Evolutionary conservation across 2,329 filamentous ascomycete species (phyloP).

Genomic region (Aureobasidium pullulans): DNA sequence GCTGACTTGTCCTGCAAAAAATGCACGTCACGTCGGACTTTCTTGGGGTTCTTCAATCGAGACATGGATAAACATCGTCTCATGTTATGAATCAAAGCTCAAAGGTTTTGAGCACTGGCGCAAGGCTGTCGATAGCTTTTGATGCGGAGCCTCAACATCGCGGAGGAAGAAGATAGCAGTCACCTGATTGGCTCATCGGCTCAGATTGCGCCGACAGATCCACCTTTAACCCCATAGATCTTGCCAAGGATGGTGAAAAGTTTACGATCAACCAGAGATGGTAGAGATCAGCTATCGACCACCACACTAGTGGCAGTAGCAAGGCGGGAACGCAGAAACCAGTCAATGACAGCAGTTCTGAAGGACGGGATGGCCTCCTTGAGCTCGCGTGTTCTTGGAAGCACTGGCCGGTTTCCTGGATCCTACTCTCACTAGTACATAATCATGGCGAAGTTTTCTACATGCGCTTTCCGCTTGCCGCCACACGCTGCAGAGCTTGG

Average conservation of each 20-base stretch:
- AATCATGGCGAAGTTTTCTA: not conserved
- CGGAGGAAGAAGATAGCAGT: not conserved
- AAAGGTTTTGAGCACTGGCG: too few species aligned
- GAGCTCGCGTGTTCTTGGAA: not conserved
- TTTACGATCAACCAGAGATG: not conserved
- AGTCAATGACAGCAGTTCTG: not conserved
- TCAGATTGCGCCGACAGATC: not conserved
- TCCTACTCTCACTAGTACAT: not conserved
- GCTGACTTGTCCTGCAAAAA: too few species aligned
- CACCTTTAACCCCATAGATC: not conserved
- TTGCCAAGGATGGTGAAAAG: not conserved
- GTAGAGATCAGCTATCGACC: not conserved
- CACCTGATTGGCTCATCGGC: not conserved
- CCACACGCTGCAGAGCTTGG: not conserved
- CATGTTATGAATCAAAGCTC: too few species aligned
- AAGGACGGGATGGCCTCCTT: not conserved
- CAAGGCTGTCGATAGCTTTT: too few species aligned
- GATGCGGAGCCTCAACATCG: not conserved
- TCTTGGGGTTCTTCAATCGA: too few species aligned
- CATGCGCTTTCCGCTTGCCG: not conserved
- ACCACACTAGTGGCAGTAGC: not conserved
- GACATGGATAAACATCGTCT: too few species aligned
- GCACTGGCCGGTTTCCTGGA: not conserved
- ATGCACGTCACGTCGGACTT: too few species aligned
- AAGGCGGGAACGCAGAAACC: not conserved